These are phyloP conservation scores for Lolium multiflorum DNA, from an alignment of 176 grass and related monocot genomes.

Conservation along the genomic window DNA sequence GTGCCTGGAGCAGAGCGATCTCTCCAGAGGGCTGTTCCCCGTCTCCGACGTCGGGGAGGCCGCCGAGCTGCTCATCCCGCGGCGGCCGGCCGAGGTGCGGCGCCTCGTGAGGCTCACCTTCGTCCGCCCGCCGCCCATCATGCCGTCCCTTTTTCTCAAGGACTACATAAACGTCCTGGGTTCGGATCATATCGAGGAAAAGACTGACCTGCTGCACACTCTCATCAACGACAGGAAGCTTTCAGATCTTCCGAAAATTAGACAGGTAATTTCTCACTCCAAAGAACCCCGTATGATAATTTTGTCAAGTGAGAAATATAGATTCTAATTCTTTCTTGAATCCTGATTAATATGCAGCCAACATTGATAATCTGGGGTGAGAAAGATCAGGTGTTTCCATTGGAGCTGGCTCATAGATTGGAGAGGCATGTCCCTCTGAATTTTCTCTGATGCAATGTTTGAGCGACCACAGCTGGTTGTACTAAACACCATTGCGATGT, in stretches of 20 bases:
- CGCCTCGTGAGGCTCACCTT: conserved; percentile 78
- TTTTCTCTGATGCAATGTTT: neutral
- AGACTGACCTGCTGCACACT: conserved; percentile 65
- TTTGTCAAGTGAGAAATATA: neutral
- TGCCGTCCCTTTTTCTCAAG: conserved; percentile 74
- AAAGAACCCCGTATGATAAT: neutral
- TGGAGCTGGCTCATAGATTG: conserved; percentile 86
- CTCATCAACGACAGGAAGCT: conserved; percentile 71
- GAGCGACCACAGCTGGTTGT: neutral
- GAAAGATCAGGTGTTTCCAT: conserved; percentile 82
- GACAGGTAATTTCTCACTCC: conserved; percentile 51
- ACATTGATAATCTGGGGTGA: conserved; percentile 89
- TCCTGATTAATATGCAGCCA: conserved; percentile 35
- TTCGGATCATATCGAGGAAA: conserved; percentile 71
- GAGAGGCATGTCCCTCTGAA: conserved; percentile 56
- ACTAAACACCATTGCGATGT: conserved; percentile 11
- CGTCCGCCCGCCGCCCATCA: conserved; percentile 64
- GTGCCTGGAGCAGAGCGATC: conserved; percentile 76
- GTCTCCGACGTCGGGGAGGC: conserved; percentile 62
- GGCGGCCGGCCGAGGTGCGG: conserved; percentile 56
- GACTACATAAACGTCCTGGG: conserved; percentile 89
- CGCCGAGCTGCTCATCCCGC: conserved; percentile 69
- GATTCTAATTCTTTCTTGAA: no score
- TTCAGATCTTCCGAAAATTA: conserved; percentile 74
- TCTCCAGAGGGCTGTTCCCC: conserved; percentile 66